Evolutionary conservation across 2,329 filamentous ascomycete species (phyloP), one percentile per base, ranked within the genome.

Genomic region (Cryphonectria naterciae): DNA sequence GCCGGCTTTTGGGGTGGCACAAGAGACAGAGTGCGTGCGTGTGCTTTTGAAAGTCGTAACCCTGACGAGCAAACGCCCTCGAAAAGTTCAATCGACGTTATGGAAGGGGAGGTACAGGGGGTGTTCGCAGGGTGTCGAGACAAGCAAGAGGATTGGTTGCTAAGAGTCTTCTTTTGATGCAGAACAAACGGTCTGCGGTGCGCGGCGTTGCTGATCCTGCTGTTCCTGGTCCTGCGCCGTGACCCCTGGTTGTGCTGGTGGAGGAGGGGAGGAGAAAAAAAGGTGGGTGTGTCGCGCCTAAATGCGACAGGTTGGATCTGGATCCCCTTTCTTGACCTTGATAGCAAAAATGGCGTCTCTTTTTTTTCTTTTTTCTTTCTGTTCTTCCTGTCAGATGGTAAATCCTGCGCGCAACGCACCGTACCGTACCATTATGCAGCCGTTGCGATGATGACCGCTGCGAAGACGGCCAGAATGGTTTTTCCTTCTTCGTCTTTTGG

Each of bases 191-290:
- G 25, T 58, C 46, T 32, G 54, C 28, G 25, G 28, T 19, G 54
- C 54, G 6, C 25, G 54, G 54, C 54, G 28, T 15, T 58, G 41
- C 25, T 65, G 62, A 46, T 65, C 62, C 62, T 46, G 41, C 54
- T 58, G 54, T 25, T 77, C 73, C 72, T 82, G 15, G 54, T 74
- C 37, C 67, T 74, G 11, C 72, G 78, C 69, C 77, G 7, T 49
- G 46, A 49, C 82, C 68, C 79, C 83, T 39, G 0, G 77, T 80
- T 11, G 46, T 75, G 78, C 6, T 81, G 84, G 66, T 74, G 80
- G 5, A 76, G 82, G 28, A 76, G 77, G 8, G 4, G n/a, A 49
- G 46, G 19, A 49, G 46, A 49, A 49, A n/a, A 49, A n/a, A 49
- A 49, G 46, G 46, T n/a, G 46, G 46, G 46, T 49, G 8, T 67